Evolutionary conservation across 139 green algal genomes (phyloP), one percentile per base, ranked within the genome.

Genomic region (Nannochloris sp.): DNA sequence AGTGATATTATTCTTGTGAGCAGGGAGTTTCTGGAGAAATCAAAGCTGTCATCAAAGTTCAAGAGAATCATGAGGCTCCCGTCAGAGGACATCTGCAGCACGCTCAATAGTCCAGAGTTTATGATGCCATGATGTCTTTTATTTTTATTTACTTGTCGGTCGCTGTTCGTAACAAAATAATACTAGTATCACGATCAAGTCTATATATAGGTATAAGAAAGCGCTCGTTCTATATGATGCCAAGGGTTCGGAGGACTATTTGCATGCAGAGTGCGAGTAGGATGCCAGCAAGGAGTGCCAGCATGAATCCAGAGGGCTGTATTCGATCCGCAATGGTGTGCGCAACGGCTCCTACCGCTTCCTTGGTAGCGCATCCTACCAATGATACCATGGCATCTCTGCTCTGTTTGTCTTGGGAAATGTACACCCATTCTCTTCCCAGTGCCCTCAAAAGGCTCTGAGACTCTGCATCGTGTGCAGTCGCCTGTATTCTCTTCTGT

Each of bases 351-450:
- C 23, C 64, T 15, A 24, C 27, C 0, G n/a, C 24, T 54, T 71
- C 64, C 19, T 56, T 25, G 14, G 64, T 48, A 4, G 53, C 31
- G 9, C 44, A 24, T 23, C 64, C 64, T 9, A 63, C 70, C 3
- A 67, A 58, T 2, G 63, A 31, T 4, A 44, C 70, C 57, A 77
- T 60, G 16, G 65, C 49, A 4, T 44, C 27, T n/a, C 64, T 57
- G 2, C 63, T 63, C 12, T 73, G 21, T 2, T 58, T 65, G 58
- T 77, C 59, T 64, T 65, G 59, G 21, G 44, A 63, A 44, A 77
- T 46, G 48, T 65, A 46, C 31, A 66, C n/a, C 23, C 31, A 64
- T 46, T 75, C 62, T 56, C 57, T 61, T 27, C 62, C 62, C 15
- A 75, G 19, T 0, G 54, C 69, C 3, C 51, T 49, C 9, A 75